Evolutionary conservation across 2,329 filamentous ascomycete species (phyloP), one percentile per base, ranked within the genome.

Genomic region (Penicillium palitans): DNA sequence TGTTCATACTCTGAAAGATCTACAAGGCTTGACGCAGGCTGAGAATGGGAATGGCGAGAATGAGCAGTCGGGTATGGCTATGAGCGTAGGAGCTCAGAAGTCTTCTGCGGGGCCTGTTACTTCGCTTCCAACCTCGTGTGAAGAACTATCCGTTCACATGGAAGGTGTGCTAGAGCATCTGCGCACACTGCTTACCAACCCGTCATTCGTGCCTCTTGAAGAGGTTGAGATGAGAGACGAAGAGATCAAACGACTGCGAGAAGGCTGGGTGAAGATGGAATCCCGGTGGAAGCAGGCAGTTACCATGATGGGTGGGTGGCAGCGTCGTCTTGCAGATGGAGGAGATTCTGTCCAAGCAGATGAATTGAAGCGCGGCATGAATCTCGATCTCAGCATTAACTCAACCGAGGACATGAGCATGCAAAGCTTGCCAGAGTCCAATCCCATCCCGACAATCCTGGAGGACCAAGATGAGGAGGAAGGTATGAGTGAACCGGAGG

Each of bases 211-310:
- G 15, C 90, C 93, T 0, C 86, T 98, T 24, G 95, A 98, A 68
- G 95, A 98, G 73, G 91, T 99, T 2, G 88, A 96, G 70, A 78
- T 92, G n/a, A 87, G 93, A 55, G 93, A 99, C 63, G 89, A 96
- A 59, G 93, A 97, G 72, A 98, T 99, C 63, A 83, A 84, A 52
- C 85, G 90, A 52, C 80, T 99, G 48, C 87, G 91, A 55, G 85
- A 89, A 55, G 91, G 93, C 17, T 96, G 93, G 89, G 90, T 96
- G 72, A 92, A 90, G 76, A 96, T 98, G 90, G 93, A 98, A 74
- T 84, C 80, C 24, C 85, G 92, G 52, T 96, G 95, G 91, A 88
- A 87, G 64, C 93, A 98, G 71, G 91, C 95, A 1, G 87, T 98
- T 13, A 83, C 86, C 37, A 86, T 99, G 77, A 96, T 99, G 80